These are phyloP conservation scores for Nevesoporus exiguus DNA, from an alignment of 768 basidiomycete genomes.

Conservation along the genomic window DNA sequence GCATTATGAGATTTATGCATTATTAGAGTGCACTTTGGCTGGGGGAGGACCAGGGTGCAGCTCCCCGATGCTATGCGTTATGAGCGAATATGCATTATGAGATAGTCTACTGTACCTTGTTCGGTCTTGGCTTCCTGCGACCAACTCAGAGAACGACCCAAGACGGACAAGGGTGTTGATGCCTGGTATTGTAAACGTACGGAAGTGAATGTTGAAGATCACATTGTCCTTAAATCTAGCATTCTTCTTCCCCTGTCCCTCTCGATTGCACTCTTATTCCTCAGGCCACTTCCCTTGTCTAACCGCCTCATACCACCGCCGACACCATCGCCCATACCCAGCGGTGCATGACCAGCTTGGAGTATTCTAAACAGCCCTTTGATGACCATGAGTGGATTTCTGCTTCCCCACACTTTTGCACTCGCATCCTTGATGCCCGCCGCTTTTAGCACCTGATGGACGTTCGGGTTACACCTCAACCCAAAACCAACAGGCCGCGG, in stretches of 20 bases:
- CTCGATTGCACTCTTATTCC: constrained; percentile 68
- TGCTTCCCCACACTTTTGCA: constrained; percentile 92
- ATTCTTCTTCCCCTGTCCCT: constrained; percentile 79
- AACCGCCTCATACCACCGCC: constrained; percentile 68
- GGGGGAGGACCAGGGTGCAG: too few species aligned
- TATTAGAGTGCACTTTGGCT: too few species aligned
- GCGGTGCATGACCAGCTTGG: constrained; percentile 77
- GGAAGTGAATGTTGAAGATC: not conserved
- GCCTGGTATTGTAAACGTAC: too few species aligned
- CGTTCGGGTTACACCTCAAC: constrained; percentile 79
- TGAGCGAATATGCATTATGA: too few species aligned
- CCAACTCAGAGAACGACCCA: too few species aligned
- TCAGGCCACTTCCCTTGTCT: constrained; percentile 74
- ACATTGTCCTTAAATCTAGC: constrained; percentile 57
- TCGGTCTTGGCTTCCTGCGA: too few species aligned
- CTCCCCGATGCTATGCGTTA: too few species aligned
- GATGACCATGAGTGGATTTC: constrained; percentile 73
- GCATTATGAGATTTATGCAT: too few species aligned
- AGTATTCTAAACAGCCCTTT: constrained; percentile 82
- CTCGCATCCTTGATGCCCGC: constrained; percentile 95
- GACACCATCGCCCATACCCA: constrained; percentile 78
- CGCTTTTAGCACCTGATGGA: constrained; percentile 88
- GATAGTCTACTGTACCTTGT: too few species aligned
- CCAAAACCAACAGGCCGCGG: constrained; percentile 90
- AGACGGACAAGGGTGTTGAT: too few species aligned